Evolutionary conservation across 352 stramenopile species (phyloP).

Genomic region (Globisporangium ultimum): DNA sequence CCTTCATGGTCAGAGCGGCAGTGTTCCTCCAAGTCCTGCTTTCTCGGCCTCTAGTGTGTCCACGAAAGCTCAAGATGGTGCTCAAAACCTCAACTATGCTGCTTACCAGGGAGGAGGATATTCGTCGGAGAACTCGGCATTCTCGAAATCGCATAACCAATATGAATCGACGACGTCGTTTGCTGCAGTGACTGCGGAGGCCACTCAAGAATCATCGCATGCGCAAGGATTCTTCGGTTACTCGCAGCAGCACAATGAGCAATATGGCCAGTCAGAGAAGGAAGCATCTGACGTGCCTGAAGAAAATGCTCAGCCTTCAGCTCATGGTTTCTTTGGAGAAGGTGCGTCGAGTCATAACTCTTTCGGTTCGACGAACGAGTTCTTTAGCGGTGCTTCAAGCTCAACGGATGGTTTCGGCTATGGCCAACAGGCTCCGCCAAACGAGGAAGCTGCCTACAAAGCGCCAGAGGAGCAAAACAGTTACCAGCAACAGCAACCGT

Average conservation of each 20-base stretch:
- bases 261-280: conserved; percentile 1
- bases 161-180: conserved; percentile 5
- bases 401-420: conserved; percentile 7
- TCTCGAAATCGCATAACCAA: conserved; percentile 5
- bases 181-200: background rate
- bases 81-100: background rate
- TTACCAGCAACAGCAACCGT: conserved; percentile 11
- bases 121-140: background rate
- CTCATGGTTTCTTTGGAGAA: conserved; percentile 12
- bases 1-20: background rate
- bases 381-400: conserved; percentile 15
- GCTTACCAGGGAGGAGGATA: background rate
- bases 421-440: conserved; percentile 19
- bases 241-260: conserved; percentile 1
- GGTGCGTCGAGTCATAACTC: conserved; percentile 1
- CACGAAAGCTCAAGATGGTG: background rate
- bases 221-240: conserved; percentile 6
- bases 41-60: background rate
- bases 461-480: conserved; percentile 14
- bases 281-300: conserved; percentile 7
- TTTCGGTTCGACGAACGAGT: conserved; percentile 19
- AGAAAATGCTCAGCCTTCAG: conserved; percentile 2
- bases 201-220: background rate
- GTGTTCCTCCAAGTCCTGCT: background rate
- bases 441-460: conserved; percentile 22